These are phyloP conservation scores for Citrus reticulata DNA, from an alignment of 345 rosid species.

Conservation along the genomic window DNA sequence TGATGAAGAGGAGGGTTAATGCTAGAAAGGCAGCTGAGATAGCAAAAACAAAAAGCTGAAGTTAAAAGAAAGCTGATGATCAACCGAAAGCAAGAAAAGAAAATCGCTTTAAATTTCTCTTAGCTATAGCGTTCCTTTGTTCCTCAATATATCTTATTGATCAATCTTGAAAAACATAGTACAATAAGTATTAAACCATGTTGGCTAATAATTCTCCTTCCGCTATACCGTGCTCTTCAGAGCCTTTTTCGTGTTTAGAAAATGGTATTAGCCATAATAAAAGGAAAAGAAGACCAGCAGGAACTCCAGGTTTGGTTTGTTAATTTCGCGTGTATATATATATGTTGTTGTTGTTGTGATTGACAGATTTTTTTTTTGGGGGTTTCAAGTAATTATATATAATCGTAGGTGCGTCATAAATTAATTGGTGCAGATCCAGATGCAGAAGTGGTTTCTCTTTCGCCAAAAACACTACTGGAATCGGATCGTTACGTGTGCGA, in stretches of 20 bases:
- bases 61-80: conserved; percentile 26
- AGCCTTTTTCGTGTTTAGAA: conserved; percentile 41
- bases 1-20: conserved; percentile 32
- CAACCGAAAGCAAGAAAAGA: conserved; percentile 26
- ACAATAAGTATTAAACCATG: conserved; percentile 20
- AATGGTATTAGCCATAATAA: conserved; percentile 47
- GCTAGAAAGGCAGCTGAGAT: too few relatives aligned
- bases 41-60: conserved; percentile 19
- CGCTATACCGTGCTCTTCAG: conserved; percentile 27
- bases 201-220: conserved; percentile 28
- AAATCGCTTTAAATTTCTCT: conserved; percentile 7
- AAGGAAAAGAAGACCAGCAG: conserved; percentile 83
- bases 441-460: conserved; percentile 86
- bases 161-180: neutral
- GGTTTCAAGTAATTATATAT: too few relatives aligned
- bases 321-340: neutral
- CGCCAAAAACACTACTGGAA: conserved; percentile 85
- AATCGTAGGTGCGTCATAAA: too few relatives aligned
- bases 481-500: conserved; percentile 94
- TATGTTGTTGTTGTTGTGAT: too few relatives aligned
- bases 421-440: conserved; percentile 68
- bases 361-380: too few relatives aligned
- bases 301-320: conserved; percentile 65
- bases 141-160: neutral
- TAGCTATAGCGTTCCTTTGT: neutral